These are phyloP conservation scores for Entoloma clypeatum DNA, from an alignment of 1,284 basidiomycete species.

Conservation along the genomic window DNA sequence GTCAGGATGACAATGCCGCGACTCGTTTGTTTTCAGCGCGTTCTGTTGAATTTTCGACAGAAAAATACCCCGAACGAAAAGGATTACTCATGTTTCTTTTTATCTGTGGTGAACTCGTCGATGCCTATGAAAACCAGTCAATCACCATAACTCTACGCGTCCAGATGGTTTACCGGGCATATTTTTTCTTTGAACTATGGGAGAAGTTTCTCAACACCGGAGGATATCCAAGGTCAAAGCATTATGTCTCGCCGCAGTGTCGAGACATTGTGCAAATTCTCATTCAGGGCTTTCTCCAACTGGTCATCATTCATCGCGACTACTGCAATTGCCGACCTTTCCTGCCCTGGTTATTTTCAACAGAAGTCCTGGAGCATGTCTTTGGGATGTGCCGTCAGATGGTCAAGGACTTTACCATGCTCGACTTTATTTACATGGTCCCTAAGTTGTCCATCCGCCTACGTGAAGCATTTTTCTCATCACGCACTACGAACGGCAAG, in stretches of 20 bases:
- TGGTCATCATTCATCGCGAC: no score
- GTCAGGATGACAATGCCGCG: conserved; percentile 37
- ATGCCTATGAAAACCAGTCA: conserved; percentile 32
- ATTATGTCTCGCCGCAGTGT: conserved; percentile 23
- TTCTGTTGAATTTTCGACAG: conserved; percentile 21
- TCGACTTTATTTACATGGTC: conserved; percentile 27
- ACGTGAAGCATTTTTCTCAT: conserved; percentile 16
- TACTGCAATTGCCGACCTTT: no score
- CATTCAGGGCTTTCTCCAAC: no score
- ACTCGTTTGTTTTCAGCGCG: conserved; percentile 30
- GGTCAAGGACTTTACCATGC: conserved; percentile 29
- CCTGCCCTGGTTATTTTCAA: no score
- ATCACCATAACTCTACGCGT: conserved; percentile 27
- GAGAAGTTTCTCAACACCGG: conserved; percentile 20
- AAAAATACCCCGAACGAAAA: conserved; percentile 18
- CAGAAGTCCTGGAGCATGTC: no score
- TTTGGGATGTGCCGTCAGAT: conserved; percentile 30
- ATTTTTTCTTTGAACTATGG: conserved; percentile 37
- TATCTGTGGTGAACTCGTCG: conserved; percentile 32
- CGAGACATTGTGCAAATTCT: background rate
- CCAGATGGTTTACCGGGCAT: conserved; percentile 29
- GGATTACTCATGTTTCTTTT: conserved; percentile 32
- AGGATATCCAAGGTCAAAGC: conserved; percentile 19
- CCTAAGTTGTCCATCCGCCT: conserved; percentile 24
- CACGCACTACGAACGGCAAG: conserved; percentile 14